Percentiles rank a stretch among this genome's conserved stretches.
Evolutionary conservation across 23 red algal genomes (phyloP).

Genomic region (Gracilaria vermiculophylla): DNA sequence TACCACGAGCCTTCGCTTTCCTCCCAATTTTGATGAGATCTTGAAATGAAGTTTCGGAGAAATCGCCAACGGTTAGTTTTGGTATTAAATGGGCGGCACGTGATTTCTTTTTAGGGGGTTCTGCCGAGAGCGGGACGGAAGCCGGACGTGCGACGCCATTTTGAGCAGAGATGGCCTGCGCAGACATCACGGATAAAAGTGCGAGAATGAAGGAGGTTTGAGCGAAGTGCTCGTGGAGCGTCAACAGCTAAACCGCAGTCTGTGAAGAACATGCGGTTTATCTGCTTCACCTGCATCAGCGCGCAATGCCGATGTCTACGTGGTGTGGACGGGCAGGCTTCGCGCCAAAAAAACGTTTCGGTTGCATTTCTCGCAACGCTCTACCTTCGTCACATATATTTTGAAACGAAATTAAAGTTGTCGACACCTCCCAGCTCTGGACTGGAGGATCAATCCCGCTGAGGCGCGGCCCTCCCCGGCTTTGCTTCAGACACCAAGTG

Average conservation of each 20-base stretch:
- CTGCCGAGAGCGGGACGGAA: background rate
- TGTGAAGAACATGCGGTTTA: too few relatives aligned
- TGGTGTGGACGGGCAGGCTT: too few relatives aligned
- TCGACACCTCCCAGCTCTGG: background rate
- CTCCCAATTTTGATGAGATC: constrained; percentile 23
- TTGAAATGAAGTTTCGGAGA: background rate
- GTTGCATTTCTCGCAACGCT: background rate
- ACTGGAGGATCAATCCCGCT: background rate
- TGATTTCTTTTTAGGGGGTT: background rate
- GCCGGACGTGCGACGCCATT: background rate
- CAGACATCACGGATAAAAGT: background rate
- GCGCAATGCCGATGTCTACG: too few relatives aligned
- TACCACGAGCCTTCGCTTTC: background rate
- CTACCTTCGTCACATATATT: background rate
- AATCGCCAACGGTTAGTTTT: constrained; percentile 15
- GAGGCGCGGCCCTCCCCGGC: too few relatives aligned
- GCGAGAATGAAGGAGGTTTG: too few relatives aligned
- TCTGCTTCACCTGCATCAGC: too few relatives aligned
- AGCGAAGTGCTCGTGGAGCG: too few relatives aligned
- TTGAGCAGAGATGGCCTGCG: background rate
- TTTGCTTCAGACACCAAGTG: too few relatives aligned
- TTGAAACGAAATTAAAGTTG: background rate
- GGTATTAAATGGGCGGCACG: constrained; percentile 21
- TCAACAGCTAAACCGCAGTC: too few relatives aligned
- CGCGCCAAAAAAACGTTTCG: background rate